Base-by-base conservation (phyloP, 352 stramenopile species). In the Phytophthora palmivora region DNA sequence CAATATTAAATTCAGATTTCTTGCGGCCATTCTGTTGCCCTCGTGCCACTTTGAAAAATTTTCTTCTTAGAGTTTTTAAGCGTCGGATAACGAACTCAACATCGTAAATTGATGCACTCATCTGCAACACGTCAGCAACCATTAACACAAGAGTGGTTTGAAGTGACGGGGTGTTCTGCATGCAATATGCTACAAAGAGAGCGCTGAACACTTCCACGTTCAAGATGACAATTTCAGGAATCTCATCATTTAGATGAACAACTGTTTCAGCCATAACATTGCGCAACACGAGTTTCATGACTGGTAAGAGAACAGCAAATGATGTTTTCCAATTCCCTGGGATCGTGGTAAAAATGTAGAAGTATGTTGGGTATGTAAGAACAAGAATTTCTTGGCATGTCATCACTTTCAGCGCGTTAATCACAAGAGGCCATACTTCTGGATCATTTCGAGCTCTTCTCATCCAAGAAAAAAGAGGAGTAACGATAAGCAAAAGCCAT, bases 91-190 rank as follows among this genome's bases (percentile, higher is more conserved):
- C 39, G 6, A 38, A 6, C 14, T 57, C 49, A 12, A 57, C 39
- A 22, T 46, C 49, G 36, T 47, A 45, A 7, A 57, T 8, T 8
- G 49, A 57, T n/a, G 39, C 49, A 46, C 49, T 19, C 49, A 24
- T 38, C 18, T 46, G 36, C 28, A 57, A 10, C 1, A n/a, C 19
- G 24, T 57, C 38, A 19, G 21, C 41, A 24, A 32, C 26, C 38
- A 51, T 50, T 10, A 44, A 26, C 7, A 43, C 43, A 24, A 34
- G 26, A 6, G 39, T 46, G 39, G 24, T 28, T 6, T 28, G 24
- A 28, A 28, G 3, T 3, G 24, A 28, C 6, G 24, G 24, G 3
- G 24, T 30, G 19, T 46, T 30, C 22, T 46, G 39, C 39, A 46
- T 46, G 22, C 39, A 46, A 32, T 46, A 46, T 16, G 39, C 39